Evolutionary conservation across 106 monocot species (phyloP).

Genomic region (Dendrobium huoshanense): DNA sequence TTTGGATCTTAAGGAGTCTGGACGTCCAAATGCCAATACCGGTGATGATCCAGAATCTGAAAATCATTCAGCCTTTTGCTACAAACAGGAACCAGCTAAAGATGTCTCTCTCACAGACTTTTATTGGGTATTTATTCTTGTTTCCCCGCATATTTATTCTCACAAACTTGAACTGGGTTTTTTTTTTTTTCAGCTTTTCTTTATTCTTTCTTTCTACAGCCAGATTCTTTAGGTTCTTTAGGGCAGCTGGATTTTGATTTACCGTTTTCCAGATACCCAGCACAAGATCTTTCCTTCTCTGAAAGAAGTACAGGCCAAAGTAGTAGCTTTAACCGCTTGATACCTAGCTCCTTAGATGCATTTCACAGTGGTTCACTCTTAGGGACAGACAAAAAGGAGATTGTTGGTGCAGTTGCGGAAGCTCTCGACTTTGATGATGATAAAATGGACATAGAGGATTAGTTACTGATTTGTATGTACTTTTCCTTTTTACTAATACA

Average conservation of each 20-base stretch:
- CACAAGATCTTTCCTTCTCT: constrained; percentile 41
- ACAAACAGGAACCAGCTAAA: constrained; percentile 20
- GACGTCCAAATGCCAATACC: constrained; percentile 20
- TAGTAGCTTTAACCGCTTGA: constrained; percentile 42
- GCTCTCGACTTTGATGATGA: not conserved
- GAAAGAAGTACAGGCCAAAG: constrained; percentile 39
- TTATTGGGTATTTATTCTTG: constrained; percentile 61
- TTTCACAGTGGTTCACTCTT: constrained; percentile 56
- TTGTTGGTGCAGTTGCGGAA: not conserved
- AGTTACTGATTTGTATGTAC: not conserved
- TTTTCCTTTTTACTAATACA: not conserved
- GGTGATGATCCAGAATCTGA: constrained; percentile 11
- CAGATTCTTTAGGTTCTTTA: constrained; percentile 92
- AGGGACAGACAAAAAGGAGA: constrained; percentile 26
- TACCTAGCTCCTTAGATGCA: constrained; percentile 55
- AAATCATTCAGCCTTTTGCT: constrained; percentile 9
- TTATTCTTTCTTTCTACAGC: constrained; percentile 32
- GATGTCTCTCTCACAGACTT: constrained; percentile 46
- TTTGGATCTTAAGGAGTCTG: constrained; percentile 27
- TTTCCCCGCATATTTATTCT: not conserved
- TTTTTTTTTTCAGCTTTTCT: not conserved
- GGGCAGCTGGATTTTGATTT: constrained; percentile 77
- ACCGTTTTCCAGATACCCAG: constrained; percentile 53
- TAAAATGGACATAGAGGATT: not conserved
- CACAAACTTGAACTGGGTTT: not conserved